These are phyloP conservation scores for Ziziphus jujuba DNA, from an alignment of 306 rosid genomes.

Conservation along the genomic window DNA sequence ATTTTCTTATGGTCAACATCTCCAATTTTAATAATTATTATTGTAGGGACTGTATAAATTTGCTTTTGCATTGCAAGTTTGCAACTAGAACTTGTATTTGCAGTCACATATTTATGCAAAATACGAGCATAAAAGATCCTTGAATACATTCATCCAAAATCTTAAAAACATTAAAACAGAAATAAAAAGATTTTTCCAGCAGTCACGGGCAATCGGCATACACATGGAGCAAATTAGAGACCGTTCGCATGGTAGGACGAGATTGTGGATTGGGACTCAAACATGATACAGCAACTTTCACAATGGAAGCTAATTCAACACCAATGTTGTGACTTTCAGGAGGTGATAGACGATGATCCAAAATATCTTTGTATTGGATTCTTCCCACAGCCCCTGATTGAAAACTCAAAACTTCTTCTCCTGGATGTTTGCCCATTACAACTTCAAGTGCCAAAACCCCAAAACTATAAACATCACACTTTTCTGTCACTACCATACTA, in stretches of 20 bases:
- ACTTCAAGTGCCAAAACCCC: slow-evolving; percentile 34
- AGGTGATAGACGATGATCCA: slow-evolving; percentile 22
- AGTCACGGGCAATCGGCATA: no score
- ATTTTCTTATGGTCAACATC: no score
- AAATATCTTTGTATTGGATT: neutral
- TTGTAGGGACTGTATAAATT: no score
- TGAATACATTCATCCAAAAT: no score
- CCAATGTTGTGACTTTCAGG: neutral
- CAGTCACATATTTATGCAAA: no score
- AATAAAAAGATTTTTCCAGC: no score
- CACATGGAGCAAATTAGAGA: neutral
- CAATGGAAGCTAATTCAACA: neutral
- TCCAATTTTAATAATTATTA: no score
- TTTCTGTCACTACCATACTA: slow-evolving; percentile 20
- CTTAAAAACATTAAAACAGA: no score
- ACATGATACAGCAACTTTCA: neutral
- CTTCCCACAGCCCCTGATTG: neutral
- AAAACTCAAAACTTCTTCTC: neutral
- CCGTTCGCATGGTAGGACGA: slow-evolving; percentile 13
- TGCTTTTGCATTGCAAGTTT: no score
- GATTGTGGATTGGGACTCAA: neutral
- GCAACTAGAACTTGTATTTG: no score
- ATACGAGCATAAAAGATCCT: no score
- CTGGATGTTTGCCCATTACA: slow-evolving; percentile 24
- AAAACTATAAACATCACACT: slow-evolving; percentile 23